Evolutionary conservation across 2,329 filamentous ascomycete genomes (phyloP).

Genomic region (Mycosphaerelloides madeirae): DNA sequence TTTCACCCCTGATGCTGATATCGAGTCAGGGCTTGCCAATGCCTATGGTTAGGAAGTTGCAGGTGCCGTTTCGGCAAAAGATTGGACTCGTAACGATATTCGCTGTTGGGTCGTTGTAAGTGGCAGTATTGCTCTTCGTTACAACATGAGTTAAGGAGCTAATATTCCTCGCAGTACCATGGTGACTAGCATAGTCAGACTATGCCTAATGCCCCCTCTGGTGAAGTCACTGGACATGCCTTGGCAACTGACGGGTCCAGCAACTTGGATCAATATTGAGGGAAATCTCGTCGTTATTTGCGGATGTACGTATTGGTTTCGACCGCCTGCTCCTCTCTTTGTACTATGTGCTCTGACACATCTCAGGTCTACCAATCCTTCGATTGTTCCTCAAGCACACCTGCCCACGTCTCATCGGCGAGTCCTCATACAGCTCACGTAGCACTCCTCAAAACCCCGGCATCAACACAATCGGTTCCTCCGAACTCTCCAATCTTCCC

Average conservation of each 20-base stretch:
- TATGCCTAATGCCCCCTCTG: constrained; percentile 11
- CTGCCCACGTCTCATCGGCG: constrained; percentile 12
- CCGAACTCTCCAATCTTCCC: background rate
- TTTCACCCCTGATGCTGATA: too few relatives aligned
- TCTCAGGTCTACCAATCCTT: constrained; percentile 9
- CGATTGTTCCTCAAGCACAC: constrained; percentile 15
- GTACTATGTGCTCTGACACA: too few relatives aligned
- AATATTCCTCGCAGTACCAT: constrained; percentile 10
- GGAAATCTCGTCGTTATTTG: constrained; percentile 15
- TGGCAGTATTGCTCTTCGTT: too few relatives aligned
- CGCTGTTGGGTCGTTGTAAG: constrained; percentile 9
- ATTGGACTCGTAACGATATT: constrained; percentile 13
- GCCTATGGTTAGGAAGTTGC: constrained; percentile 3
- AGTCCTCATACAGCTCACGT: background rate
- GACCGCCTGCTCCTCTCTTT: too few relatives aligned
- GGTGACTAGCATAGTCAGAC: constrained; percentile 13
- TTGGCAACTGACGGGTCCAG: constrained; percentile 2
- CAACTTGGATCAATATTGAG: constrained; percentile 17
- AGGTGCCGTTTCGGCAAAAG: constrained; percentile 8
- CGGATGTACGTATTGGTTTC: too few relatives aligned
- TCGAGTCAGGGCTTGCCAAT: background rate
- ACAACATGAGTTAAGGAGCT: too few relatives aligned
- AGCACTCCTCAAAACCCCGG: background rate
- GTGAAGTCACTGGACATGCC: constrained; percentile 7
- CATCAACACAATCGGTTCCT: background rate